Base-by-base conservation (phyloP, 2,329 filamentous ascomycete species). In the Exophiala phaeomuriformis region DNA sequence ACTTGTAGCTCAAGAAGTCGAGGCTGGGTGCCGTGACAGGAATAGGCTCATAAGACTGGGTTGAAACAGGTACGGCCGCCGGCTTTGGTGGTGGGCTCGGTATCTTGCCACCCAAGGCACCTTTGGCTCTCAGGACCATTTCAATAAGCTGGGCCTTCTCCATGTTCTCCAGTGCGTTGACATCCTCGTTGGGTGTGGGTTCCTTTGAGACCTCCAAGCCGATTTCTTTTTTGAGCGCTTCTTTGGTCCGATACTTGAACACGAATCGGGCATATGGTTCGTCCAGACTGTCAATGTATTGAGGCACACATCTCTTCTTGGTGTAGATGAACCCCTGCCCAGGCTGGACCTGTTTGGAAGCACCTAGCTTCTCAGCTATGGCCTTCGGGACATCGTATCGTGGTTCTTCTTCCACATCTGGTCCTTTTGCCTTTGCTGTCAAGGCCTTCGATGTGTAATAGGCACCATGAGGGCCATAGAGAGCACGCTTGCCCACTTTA, bases 181-280 rank as follows among this genome's bases (percentile, higher is more conserved):
- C 40, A 12, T 58, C 55, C 40, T 59, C 54, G 40, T 63, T 36
- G 7, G 49, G 44, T 2, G 54, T 61, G 5, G 60, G 61, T 41
- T 63, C 61, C 7, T 36, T 44, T 7, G 40, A 45, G 35, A 60
- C 39, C 7, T 61, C 53, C 27, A 62, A 51, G 4, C 58, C 56
- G 31, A 61, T 47, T 30, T 60, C 61, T 4, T 56, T 49, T 52
- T 49, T 55, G 31, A 63, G 28, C 35, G 61, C 55, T 30, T 63
- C 61, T 41, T 56, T 59, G 3, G 58, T 62, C 5, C 66, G 62
- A 56, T 68, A 68, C 39, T 65, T 66, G 58, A 68, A 68, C 32
- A 66, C 55, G 52, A 68, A 68, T 50, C 62, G 60, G 9, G 66
- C 66, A 51, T 67, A 68, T 5, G 66, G 66, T 33, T 66, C 59